Conservation (phyloP, 768 basidiomycete species). For the Mycena galericulata region DNA sequence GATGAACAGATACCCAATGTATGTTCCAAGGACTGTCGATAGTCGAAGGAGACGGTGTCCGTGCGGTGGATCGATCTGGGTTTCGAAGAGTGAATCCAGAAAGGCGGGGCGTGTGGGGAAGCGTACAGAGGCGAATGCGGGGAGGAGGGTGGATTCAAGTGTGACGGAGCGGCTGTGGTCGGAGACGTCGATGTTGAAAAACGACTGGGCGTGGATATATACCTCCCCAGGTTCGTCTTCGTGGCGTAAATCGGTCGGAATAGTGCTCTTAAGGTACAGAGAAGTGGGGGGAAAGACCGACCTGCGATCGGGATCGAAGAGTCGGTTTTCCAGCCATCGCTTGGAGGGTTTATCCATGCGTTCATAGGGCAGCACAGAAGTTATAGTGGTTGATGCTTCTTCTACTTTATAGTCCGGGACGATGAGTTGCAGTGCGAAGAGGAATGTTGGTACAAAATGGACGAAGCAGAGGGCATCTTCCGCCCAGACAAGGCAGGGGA, state of each 20-base stretch:
- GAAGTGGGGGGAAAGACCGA: neutral
- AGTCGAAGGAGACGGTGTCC: no score
- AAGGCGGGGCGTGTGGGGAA: conserved; percentile 21
- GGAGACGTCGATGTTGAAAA: conserved; percentile 27
- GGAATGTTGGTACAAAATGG: conserved; percentile 35
- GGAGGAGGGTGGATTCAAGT: conserved; percentile 24
- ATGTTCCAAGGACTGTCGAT: no score
- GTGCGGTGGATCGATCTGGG: no score
- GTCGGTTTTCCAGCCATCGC: neutral
- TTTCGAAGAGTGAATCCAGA: neutral
- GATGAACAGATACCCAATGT: no score
- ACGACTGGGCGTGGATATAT: conserved; percentile 29
- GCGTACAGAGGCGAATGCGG: conserved; percentile 11
- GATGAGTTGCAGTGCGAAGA: conserved; percentile 35
- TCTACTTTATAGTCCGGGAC: conserved; percentile 32
- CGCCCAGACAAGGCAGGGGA: conserved; percentile 31
- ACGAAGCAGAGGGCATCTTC: conserved; percentile 39
- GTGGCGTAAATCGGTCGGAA: neutral
- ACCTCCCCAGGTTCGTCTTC: conserved; percentile 22
- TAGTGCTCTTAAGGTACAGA: neutral
- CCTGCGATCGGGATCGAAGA: neutral
- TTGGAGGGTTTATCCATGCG: no score
- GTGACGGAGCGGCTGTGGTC: conserved; percentile 31
- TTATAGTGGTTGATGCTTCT: no score
- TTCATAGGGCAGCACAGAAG: no score